A percentile compares a stretch with the other conserved stretches of the same genome.
Conservation (phyloP, 2,329 filamentous ascomycete species). For the Penicillium sp. region DNA sequence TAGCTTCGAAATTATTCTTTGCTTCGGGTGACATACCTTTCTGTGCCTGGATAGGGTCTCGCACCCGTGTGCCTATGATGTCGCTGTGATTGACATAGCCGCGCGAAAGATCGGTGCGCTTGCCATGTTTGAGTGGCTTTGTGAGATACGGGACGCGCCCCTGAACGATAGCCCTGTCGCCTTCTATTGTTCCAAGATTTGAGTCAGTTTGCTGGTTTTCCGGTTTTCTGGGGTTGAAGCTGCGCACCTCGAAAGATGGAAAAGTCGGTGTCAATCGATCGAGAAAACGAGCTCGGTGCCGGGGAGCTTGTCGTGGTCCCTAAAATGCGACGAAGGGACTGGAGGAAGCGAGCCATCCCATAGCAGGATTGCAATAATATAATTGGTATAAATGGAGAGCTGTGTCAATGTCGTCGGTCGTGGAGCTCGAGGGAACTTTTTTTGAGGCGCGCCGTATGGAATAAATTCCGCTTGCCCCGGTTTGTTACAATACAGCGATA, state of each 20-base stretch:
- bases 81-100: slow-evolving; percentile 45
- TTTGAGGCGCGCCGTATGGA: neutral
- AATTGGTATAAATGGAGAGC: no score
- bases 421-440: neutral
- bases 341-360: slow-evolving; percentile 34
- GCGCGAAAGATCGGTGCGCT: slow-evolving; percentile 31
- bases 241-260: slow-evolving; percentile 33
- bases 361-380: neutral
- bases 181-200: slow-evolving; percentile 29
- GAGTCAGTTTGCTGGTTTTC: neutral
- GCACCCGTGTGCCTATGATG: slow-evolving; percentile 60
- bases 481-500: neutral
- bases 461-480: neutral
- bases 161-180: slow-evolving; percentile 40
- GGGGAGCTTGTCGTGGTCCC: slow-evolving; percentile 17
- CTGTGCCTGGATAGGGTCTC: slow-evolving; percentile 57
- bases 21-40: slow-evolving; percentile 33
- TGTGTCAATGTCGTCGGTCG: neutral
- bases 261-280: slow-evolving; percentile 36
- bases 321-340: slow-evolving; percentile 28
- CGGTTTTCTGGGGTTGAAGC: neutral
- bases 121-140: slow-evolving; percentile 37
- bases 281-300: slow-evolving; percentile 15
- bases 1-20: slow-evolving; percentile 5
- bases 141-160: slow-evolving; percentile 38